These are phyloP conservation scores for Boletus coccyginus DNA, from an alignment of 768 basidiomycete genomes.

Conservation along the genomic window DNA sequence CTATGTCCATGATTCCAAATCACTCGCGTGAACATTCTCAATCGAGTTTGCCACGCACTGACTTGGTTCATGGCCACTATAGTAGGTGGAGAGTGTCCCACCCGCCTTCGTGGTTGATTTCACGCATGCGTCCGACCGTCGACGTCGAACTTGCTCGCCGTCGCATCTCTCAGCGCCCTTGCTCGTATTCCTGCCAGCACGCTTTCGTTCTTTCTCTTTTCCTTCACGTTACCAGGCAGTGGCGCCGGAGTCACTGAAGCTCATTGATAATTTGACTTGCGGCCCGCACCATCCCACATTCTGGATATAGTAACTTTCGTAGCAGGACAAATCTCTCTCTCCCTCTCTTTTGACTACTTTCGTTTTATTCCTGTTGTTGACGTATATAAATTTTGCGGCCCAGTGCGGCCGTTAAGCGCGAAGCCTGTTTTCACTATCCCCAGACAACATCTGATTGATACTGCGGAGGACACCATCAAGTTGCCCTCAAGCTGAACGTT, in stretches of 20 bases:
- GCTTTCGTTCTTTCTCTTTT: not conserved
- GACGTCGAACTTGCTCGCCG: not conserved
- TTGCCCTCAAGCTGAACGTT: no score
- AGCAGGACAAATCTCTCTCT: not conserved
- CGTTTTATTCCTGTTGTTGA: not conserved
- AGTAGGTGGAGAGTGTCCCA: constrained; percentile 42
- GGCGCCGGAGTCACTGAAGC: constrained; percentile 13
- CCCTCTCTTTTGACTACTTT: not conserved
- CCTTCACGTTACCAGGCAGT: not conserved
- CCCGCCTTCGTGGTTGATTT: constrained; percentile 10
- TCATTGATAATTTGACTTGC: constrained; percentile 27
- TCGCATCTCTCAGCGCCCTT: not conserved
- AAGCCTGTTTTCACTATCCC: not conserved
- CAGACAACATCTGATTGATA: not conserved
- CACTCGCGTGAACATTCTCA: constrained; percentile 29
- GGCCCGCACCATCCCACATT: constrained; percentile 17
- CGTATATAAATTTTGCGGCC: no score
- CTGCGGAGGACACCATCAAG: no score
- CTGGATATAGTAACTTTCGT: constrained; percentile 3
- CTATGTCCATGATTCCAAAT: constrained; percentile 41
- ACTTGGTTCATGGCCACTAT: constrained; percentile 62
- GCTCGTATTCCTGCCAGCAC: not conserved
- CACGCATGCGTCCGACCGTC: constrained; percentile 1
- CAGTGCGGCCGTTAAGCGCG: not conserved
- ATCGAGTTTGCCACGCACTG: constrained; percentile 33